A percentile compares a stretch with the other conserved stretches of the same genome.
Conservation (phyloP, 2,329 filamentous ascomycete species). For the Fusarium pseudograminearum region DNA sequence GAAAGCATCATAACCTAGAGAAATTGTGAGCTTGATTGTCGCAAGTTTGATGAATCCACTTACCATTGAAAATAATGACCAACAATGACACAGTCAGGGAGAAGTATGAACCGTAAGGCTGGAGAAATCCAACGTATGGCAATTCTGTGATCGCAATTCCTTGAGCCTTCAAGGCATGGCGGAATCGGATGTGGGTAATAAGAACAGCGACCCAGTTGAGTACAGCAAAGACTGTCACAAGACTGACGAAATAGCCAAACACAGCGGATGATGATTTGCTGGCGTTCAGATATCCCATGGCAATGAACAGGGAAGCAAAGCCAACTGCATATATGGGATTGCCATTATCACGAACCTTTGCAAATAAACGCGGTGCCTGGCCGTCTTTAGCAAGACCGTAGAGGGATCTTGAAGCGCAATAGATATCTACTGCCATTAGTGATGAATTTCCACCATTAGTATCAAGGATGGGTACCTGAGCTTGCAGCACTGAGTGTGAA, state of each 20-base stretch:
- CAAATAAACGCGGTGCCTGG: neutral
- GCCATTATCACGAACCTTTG: neutral
- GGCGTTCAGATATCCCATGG: neutral
- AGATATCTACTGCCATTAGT: neutral
- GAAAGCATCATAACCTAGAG: neutral
- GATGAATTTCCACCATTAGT: neutral
- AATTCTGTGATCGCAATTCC: neutral
- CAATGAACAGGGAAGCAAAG: neutral
- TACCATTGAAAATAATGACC: neutral
- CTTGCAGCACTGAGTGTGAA: neutral
- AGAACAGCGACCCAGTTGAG: neutral
- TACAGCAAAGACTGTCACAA: neutral
- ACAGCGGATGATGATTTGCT: neutral
- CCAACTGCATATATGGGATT: neutral
- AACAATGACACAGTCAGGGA: neutral
- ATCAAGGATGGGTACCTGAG: neutral
- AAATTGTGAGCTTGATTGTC: accelerated
- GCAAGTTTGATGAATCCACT: accelerated
- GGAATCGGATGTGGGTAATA: neutral
- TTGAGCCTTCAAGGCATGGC: neutral
- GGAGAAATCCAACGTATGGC: neutral
- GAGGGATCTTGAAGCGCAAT: neutral
- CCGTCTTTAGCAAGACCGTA: neutral
- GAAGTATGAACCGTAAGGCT: neutral
- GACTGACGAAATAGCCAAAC: neutral